Conservation (phyloP, 768 basidiomycete genomes). For the Boletellus ananiceps region DNA sequence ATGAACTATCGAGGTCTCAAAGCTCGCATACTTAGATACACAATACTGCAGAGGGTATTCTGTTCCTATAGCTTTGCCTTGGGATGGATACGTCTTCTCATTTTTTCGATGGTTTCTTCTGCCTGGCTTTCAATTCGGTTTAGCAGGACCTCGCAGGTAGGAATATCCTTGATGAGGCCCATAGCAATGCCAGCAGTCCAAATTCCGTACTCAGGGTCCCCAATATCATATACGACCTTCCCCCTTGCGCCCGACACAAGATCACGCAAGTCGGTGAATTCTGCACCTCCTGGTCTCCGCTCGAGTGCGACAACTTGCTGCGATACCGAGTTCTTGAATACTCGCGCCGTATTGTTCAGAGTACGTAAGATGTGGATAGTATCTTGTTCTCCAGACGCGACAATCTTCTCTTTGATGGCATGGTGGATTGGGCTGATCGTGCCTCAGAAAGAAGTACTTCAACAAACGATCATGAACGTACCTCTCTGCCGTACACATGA, state of each 20-base stretch:
- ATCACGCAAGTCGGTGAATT: slow-evolving; percentile 81
- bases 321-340: slow-evolving; percentile 81
- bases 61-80: slow-evolving; percentile 20
- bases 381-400: slow-evolving; percentile 76
- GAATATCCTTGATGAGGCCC: slow-evolving; percentile 79
- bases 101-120: slow-evolving; percentile 55
- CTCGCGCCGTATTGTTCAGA: slow-evolving; percentile 76
- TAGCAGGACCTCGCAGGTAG: slow-evolving; percentile 73
- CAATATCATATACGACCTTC: slow-evolving; percentile 70
- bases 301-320: slow-evolving; percentile 84
- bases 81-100: slow-evolving; percentile 30
- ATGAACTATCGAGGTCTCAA: neutral
- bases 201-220: slow-evolving; percentile 84
- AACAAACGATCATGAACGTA: slow-evolving; percentile 23
- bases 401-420: slow-evolving; percentile 87
- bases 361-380: slow-evolving; percentile 91
- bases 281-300: slow-evolving; percentile 72
- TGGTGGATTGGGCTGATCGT: slow-evolving; percentile 75
- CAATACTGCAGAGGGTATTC: neutral
- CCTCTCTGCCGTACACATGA: slow-evolving; percentile 90
- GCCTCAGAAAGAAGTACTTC: neutral
- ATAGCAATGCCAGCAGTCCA: slow-evolving; percentile 69
- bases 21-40: neutral
- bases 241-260: slow-evolving; percentile 72
- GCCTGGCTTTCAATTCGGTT: slow-evolving; percentile 68